phyloP scores from a whole-genome alignment of 139 green algal genomes.

The Microglena sp. region DNA sequence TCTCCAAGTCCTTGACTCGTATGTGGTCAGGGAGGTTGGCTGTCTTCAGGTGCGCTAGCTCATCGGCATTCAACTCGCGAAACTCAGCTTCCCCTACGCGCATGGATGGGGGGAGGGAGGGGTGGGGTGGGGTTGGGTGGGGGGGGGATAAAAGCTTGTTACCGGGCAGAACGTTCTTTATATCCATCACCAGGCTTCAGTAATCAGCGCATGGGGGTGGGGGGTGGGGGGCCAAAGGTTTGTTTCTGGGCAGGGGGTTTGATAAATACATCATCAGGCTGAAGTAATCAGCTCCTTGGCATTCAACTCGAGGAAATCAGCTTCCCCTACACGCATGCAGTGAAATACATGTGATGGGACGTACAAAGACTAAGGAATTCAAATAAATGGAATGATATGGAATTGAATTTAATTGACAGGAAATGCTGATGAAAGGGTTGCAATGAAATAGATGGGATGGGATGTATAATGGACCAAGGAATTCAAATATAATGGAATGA shows the following conservation, averaged over 20 bases:
- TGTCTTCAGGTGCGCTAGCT: constrained; percentile 54
- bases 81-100: constrained; percentile 71
- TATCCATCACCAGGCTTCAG: neutral
- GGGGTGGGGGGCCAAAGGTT: too few species aligned
- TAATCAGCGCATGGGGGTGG: too few species aligned
- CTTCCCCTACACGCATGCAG: constrained; percentile 65
- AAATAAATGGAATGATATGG: too few species aligned
- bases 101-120: neutral
- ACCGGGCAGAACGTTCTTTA: neutral
- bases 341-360: too few species aligned
- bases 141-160: neutral
- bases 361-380: too few species aligned
- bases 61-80: constrained; percentile 52
- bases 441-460: too few species aligned
- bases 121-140: neutral
- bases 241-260: too few species aligned
- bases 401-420: too few species aligned
- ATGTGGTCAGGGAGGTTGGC: constrained; percentile 5
- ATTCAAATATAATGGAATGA: too few species aligned
- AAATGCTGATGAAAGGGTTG: too few species aligned
- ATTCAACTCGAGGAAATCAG: constrained; percentile 60
- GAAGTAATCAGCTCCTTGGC: constrained; percentile 69
- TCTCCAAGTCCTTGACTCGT: constrained; percentile 21
- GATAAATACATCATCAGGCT: too few species aligned
- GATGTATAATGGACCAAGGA: too few species aligned